Conservation (phyloP, 371 early-diverging fungal species). For the Circinella umbellata region DNA sequence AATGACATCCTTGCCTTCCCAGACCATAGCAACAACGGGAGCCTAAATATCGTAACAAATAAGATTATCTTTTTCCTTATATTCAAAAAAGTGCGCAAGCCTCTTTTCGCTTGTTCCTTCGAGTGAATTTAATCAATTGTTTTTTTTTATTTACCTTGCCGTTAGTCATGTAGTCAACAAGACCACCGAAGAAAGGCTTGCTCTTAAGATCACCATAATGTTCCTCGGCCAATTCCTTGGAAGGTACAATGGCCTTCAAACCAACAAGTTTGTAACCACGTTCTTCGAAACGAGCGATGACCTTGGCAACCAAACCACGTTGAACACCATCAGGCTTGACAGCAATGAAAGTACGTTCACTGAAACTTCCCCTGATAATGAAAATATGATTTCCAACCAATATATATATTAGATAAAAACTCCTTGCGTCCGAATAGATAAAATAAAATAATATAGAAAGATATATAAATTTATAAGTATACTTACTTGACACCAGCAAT, state of each 20-base stretch:
- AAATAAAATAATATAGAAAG: no score
- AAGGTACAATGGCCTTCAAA: conserved; percentile 60
- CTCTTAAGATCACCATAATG: conserved; percentile 89
- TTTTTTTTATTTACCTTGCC: conserved; percentile 24
- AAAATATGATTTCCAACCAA: not conserved
- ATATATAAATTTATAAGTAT: not conserved
- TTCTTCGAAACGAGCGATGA: conserved; percentile 84
- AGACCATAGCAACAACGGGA: conserved; percentile 80
- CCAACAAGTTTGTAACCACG: conserved; percentile 73
- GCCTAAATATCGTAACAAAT: conserved; percentile 33
- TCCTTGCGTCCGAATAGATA: no score
- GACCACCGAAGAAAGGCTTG: conserved; percentile 89
- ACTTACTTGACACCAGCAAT: conserved; percentile 68
- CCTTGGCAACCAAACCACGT: conserved; percentile 84
- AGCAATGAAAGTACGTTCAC: conserved; percentile 85
- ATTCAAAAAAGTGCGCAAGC: no score
- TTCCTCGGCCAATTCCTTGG: conserved; percentile 74
- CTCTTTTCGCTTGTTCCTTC: no score
- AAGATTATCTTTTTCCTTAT: not conserved
- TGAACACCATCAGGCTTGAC: conserved; percentile 82
- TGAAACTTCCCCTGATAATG: conserved; percentile 52
- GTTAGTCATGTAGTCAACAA: conserved; percentile 78
- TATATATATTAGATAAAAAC: not conserved
- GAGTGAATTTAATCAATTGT: not conserved
- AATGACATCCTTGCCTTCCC: conserved; percentile 92